A percentile compares a stretch with the other conserved stretches of the same genome.
These are phyloP conservation scores for Viola pubescens DNA, from an alignment of 441 rosid genomes.

Conservation along the genomic window DNA sequence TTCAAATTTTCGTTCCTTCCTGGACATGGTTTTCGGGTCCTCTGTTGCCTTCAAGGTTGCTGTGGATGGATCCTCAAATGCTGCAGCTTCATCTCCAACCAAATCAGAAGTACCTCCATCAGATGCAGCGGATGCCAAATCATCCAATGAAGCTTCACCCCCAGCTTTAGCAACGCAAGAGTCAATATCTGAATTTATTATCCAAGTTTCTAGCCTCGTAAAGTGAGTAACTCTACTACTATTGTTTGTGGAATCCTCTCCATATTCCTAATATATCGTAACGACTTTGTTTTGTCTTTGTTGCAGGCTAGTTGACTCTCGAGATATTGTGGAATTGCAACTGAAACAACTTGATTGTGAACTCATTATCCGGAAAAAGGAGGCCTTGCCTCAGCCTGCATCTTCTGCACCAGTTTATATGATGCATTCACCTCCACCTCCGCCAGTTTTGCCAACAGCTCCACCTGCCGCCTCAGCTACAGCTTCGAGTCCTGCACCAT, in stretches of 20 bases:
- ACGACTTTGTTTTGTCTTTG: constrained; percentile 12
- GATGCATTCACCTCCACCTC: constrained; percentile 36
- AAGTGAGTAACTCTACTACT: constrained; percentile 40
- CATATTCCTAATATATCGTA: neutral
- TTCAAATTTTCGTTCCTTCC: constrained; percentile 28
- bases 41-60: constrained; percentile 54
- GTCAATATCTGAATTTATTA: constrained; percentile 61
- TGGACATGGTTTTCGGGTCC: constrained; percentile 44
- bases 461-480: constrained; percentile 33
- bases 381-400: constrained; percentile 60
- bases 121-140: constrained; percentile 31
- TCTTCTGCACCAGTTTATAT: constrained; percentile 41
- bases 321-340: constrained; percentile 80
- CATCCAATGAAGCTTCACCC: constrained; percentile 34
- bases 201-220: constrained; percentile 73
- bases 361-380: constrained; percentile 67
- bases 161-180: constrained; percentile 48
- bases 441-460: constrained; percentile 26
- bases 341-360: constrained; percentile 80
- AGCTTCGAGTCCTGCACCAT: constrained; percentile 29
- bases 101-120: constrained; percentile 30
- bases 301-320: constrained; percentile 80
- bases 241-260: neutral
- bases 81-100: constrained; percentile 28
- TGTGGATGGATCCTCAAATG: constrained; percentile 49